A percentile compares a stretch with the other conserved stretches of the same genome.
Evolutionary conservation across 257 asterid species (phyloP).

Genomic region (Scutellaria barbata): DNA sequence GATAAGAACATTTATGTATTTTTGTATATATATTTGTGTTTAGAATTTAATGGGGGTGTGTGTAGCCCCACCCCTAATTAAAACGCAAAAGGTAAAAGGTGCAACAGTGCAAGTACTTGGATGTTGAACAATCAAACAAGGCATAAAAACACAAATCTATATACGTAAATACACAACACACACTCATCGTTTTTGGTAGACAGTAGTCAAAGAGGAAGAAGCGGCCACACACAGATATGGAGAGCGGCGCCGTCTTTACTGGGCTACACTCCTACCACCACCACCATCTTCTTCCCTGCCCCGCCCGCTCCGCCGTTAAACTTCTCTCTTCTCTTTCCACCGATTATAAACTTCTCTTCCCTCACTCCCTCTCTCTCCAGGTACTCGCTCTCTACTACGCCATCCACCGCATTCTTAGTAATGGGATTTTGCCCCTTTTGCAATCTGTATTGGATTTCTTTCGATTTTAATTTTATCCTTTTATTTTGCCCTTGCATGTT

Average conservation of each 20-base stretch:
- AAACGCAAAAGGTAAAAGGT: too few relatives aligned
- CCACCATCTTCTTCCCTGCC: conserved; percentile 42
- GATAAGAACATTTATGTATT: too few relatives aligned
- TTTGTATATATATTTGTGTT: too few relatives aligned
- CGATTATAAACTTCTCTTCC: conserved; percentile 33
- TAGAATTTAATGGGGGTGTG: too few relatives aligned
- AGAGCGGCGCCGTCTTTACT: conserved; percentile 54
- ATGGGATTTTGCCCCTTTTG: background rate
- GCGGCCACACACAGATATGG: conserved; percentile 41
- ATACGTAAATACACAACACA: too few relatives aligned
- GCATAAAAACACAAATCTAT: too few relatives aligned
- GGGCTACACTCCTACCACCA: conserved; percentile 43
- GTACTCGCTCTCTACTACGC: conserved; percentile 22
- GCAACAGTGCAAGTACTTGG: too few relatives aligned
- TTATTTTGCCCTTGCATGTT: background rate
- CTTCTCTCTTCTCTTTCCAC: conserved; percentile 41
- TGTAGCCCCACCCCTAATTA: too few relatives aligned
- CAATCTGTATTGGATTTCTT: background rate
- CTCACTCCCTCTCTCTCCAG: conserved; percentile 45
- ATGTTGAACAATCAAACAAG: too few relatives aligned
- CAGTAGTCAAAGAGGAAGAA: conserved; percentile 5
- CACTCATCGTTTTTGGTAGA: conserved; percentile 12
- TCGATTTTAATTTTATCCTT: background rate
- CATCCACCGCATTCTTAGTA: conserved; percentile 8
- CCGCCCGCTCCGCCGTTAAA: conserved; percentile 40